A percentile compares a stretch with the other conserved stretches of the same genome.
Conservation (phyloP, 768 basidiomycete species). For the Xanthoconium stramineum region DNA sequence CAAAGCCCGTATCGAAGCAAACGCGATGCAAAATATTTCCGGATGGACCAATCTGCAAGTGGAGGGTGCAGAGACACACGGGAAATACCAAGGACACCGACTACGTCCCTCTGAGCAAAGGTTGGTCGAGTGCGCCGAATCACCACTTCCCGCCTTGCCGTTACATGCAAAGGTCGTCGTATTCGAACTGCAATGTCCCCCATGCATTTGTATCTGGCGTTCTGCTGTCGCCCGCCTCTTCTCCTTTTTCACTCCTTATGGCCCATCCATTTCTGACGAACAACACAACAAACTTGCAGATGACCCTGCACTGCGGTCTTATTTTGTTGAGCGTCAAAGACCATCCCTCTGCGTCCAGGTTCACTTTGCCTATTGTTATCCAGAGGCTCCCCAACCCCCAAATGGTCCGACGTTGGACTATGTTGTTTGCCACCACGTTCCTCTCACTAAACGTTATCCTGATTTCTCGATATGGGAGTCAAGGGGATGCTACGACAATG, state of each 20-base stretch:
- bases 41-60: not conserved
- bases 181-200: no score
- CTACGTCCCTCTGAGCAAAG: not conserved
- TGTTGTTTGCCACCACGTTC: no score
- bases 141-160: not conserved
- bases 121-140: not conserved
- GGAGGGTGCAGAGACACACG: no score
- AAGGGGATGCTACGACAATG: no score
- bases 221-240: not conserved
- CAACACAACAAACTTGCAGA: no score
- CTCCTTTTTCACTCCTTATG: no score
- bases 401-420: not conserved
- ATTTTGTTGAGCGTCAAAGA: not conserved
- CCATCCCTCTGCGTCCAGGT: not conserved
- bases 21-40: not conserved
- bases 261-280: no score
- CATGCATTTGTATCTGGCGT: not conserved
- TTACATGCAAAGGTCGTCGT: no score
- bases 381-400: not conserved
- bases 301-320: not conserved
- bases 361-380: not conserved
- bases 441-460: not conserved
- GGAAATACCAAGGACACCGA: not conserved
- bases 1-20: not conserved
- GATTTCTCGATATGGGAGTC: no score